Percentiles rank a stretch among this genome's conserved stretches.
These are phyloP conservation scores for Moricandia arvensis DNA, from an alignment of 345 rosid species.

Conservation along the genomic window DNA sequence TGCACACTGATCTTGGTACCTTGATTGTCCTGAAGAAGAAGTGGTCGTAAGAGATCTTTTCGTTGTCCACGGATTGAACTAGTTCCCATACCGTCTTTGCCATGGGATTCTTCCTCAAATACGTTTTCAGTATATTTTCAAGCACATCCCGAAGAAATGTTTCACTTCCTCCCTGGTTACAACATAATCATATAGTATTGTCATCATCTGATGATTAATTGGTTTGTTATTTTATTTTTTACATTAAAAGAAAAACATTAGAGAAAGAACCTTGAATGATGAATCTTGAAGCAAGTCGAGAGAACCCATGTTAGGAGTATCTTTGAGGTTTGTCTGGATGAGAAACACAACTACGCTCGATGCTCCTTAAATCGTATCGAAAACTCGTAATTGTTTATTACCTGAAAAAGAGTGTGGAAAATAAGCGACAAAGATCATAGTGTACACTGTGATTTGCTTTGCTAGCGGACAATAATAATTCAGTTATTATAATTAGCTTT, in stretches of 20 bases:
- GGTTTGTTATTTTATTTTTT: background rate
- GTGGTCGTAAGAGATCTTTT: conserved; percentile 71
- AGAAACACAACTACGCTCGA: conserved; percentile 5
- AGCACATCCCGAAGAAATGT: conserved; percentile 65
- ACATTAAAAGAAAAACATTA: background rate
- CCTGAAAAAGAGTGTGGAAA: background rate
- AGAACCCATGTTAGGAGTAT: conserved; percentile 10
- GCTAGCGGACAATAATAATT: background rate
- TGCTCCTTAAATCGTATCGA: background rate
- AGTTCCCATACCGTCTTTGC: conserved; percentile 71
- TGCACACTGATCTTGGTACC: conserved; percentile 39
- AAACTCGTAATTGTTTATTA: background rate
- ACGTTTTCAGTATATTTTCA: conserved; percentile 59
- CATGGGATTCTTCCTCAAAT: conserved; percentile 65
- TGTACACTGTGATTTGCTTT: background rate
- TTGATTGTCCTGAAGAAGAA: conserved; percentile 80
- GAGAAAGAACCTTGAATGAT: conserved; percentile 29
- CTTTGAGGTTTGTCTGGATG: background rate
- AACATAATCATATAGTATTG: background rate
- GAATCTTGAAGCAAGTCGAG: conserved; percentile 19
- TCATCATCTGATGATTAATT: background rate
- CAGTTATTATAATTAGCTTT: background rate
- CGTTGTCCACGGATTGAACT: conserved; percentile 51
- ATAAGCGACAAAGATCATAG: background rate
- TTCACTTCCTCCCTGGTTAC: conserved; percentile 46